Evolutionary conservation across 306 rosid species (phyloP).

Genomic region (Prunus salicina): DNA sequence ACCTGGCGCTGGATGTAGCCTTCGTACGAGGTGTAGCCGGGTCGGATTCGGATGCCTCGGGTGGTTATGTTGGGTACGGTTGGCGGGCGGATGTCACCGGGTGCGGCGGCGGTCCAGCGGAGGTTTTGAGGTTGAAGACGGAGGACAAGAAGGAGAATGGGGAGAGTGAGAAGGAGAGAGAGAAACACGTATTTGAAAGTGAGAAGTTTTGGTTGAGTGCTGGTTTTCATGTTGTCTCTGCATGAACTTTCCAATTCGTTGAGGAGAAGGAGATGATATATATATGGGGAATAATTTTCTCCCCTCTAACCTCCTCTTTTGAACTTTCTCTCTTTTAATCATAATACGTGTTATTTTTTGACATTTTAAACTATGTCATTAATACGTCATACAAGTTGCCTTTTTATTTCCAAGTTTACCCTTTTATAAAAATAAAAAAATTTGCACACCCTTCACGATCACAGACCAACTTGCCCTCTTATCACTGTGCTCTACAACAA

Average conservation of each 20-base stretch:
- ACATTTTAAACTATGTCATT: no score
- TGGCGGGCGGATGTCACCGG: not conserved
- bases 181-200: conserved; percentile 45
- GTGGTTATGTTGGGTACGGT: not conserved
- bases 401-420: no score
- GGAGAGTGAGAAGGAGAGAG: conserved; percentile 59
- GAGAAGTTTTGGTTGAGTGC: conserved; percentile 28
- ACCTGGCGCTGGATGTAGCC: conserved; percentile 76
- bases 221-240: conserved; percentile 46
- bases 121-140: conserved; percentile 22
- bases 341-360: no score
- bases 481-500: no score
- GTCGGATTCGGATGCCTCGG: conserved; percentile 59
- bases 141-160: conserved; percentile 45
- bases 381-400: no score
- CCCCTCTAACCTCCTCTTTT: fast-evolving
- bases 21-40: conserved; percentile 81
- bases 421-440: no score
- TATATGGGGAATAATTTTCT: no score
- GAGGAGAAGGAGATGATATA: no score
- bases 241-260: not conserved
- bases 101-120: not conserved
- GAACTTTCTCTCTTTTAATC: no score
- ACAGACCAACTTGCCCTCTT: no score
- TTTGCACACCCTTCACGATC: no score